phyloP scores from a whole-genome alignment of 768 basidiomycete species.

The Leucosporidium scottii region DNA sequence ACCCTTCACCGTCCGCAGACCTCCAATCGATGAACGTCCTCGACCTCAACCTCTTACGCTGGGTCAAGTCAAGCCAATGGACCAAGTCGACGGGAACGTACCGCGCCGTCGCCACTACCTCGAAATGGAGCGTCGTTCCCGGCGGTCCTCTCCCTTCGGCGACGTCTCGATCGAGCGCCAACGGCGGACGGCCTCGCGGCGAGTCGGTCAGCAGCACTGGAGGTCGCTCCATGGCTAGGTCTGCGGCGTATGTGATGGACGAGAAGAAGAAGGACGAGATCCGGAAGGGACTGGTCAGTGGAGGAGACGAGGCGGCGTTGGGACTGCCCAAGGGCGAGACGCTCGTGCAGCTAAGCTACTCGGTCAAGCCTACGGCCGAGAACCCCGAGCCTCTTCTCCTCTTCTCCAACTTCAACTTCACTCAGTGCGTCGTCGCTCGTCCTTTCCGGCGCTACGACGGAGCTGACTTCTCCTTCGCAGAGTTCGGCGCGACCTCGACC shows the following conservation, averaged over 20 bases:
- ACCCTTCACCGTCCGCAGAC: constrained; percentile 47
- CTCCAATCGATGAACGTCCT: constrained; percentile 69
- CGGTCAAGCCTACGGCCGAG: constrained; percentile 38
- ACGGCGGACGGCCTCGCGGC: not conserved
- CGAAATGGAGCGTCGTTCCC: constrained; percentile 39
- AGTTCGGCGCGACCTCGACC: constrained; percentile 88
- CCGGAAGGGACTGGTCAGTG: too few species aligned
- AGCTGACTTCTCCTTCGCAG: not conserved
- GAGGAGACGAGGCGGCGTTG: not conserved
- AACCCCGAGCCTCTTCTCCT: constrained; percentile 79
- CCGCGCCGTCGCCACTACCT: constrained; percentile 77
- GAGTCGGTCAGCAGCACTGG: not conserved
- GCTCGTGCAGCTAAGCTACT: constrained; percentile 5
- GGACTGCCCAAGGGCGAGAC: not conserved
- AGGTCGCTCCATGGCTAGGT: not conserved
- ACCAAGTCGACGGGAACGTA: constrained; percentile 95
- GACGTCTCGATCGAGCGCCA: not conserved
- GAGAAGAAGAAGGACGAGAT: too few species aligned
- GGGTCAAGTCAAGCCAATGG: constrained; percentile 73
- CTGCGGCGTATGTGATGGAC: too few species aligned
- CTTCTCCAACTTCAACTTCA: constrained; percentile 87
- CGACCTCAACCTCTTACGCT: constrained; percentile 63
- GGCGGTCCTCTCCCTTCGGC: not conserved
- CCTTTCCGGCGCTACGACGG: too few species aligned
- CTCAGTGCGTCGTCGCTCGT: constrained; percentile 45